Base-by-base conservation (phyloP, 768 basidiomycete genomes). In the button mushroom (Agaricus bisporus) region DNA sequence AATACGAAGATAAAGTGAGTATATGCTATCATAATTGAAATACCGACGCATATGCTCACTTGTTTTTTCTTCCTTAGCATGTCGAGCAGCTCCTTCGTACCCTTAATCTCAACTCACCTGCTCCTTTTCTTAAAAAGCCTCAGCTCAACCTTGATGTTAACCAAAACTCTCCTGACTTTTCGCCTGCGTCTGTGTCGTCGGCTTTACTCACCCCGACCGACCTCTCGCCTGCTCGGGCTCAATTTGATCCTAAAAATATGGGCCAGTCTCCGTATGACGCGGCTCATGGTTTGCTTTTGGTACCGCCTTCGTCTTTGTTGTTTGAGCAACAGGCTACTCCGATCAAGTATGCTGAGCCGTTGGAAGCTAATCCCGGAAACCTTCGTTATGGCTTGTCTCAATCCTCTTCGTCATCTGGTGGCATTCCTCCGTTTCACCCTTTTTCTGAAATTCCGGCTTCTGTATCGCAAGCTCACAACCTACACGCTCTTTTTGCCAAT, bases 51-150 rank as follows among this genome's bases (percentile, higher is more conserved):
- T 54, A 54, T 41, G 41, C 59, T 61, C 58, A 61, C 63, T 42
- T 41, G 51, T 29, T 64, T 51, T 29, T 26, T 29, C 5, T 44
- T 61, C 57, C 57, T 25, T 59, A 89, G 86, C 85, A 88, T 63
- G 84, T 91, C 56, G 88, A 88, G 62, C 87, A 90, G 69, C 77
- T 91, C 42, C 73, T 91, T 51, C 83, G 89, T 38, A 82, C 86
- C 12, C 73, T 91, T 46, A 85, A 91, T 63, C 81, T 91, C 60
- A 85, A 83, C 63, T 91, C 89, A 28, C 89, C 89, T 12, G 79
- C 74, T 58, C 82, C 80, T 56, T 69, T 67, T 57, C 64, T 68
- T 44, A 62, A 69, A 41, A 76, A 76, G 58, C 74, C 79, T 25
- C 58, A 73, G 39, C 60, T 81, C 54, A 75, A 66, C 47, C 63